A percentile compares a stretch with the other conserved stretches of the same genome.
These are phyloP conservation scores for Fraxinus velutina DNA, from an alignment of 305 asterid genomes.

Conservation along the genomic window DNA sequence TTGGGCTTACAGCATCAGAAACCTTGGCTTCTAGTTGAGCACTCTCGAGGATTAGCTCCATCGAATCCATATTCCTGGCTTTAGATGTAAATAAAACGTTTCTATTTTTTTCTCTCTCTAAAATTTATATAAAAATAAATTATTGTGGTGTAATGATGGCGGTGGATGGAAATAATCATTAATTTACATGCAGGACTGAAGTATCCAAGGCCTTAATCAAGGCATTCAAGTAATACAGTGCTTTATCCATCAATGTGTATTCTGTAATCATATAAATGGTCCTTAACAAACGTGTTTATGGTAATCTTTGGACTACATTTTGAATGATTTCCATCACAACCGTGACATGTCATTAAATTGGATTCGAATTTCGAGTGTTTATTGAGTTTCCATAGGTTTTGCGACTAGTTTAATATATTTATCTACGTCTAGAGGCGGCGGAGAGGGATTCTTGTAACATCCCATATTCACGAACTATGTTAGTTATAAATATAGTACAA, in stretches of 20 bases:
- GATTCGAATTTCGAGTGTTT: neutral
- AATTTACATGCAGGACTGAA: conserved; percentile 16
- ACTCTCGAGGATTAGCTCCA: conserved; percentile 1
- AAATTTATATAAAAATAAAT: neutral
- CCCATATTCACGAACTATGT: neutral
- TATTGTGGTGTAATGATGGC: conserved; percentile 14
- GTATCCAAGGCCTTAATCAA: conserved; percentile 25
- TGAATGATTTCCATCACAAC: neutral
- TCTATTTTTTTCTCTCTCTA: neutral
- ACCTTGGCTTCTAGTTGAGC: conserved; percentile 44
- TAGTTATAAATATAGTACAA: neutral
- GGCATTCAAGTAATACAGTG: neutral
- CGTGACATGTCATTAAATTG: neutral
- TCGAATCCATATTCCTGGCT: neutral
- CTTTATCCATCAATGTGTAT: neutral
- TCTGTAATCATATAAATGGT: conserved; percentile 5
- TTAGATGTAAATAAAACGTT: conserved; percentile 6
- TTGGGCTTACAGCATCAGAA: conserved; percentile 46
- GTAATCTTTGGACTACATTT: neutral
- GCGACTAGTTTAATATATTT: neutral
- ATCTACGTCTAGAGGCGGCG: neutral
- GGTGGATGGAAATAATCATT: conserved; percentile 23
- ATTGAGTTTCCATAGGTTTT: neutral
- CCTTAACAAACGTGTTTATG: neutral
- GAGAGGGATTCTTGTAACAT: neutral